Base-by-base conservation (phyloP, 2,329 filamentous ascomycete genomes). In the Lachnellula cervina region DNA sequence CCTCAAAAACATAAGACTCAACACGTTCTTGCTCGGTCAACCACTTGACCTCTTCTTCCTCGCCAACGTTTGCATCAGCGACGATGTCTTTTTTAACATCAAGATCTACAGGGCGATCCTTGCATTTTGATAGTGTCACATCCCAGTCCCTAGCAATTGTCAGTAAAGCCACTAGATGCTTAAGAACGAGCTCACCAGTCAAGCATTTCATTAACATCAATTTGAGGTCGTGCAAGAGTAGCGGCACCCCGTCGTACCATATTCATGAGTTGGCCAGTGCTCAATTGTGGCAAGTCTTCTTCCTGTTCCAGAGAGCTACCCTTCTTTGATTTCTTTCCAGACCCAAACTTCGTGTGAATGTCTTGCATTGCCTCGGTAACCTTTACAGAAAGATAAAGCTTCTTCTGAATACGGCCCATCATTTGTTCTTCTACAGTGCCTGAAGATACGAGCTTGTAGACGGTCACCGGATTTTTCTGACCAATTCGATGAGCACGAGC, bases 401-500 rank as follows among this genome's bases (percentile, higher is more conserved):
- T 86, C 72, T 85, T 85, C 6, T 67, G 64, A 44, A 70, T 70
- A 13, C 68, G 55, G 9, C 67, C 66, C 65, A 70, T 68, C 68
- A 99, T 97, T 68, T 93, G 91, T 73, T 99, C 94, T 69, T 99
- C 94, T 0, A 89, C 90, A 14, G 88, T 92, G 21, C 87, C 83
- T 56, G 91, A 87, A 2, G 91, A 96, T 75, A 96, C 89, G 0
- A 99, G 76, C 70, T 97, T 93, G 67, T 97, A 96, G 63, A 95
- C 95, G 1, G 97, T 80, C 0, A 97, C 94, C 64, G 95, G 96
- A 64, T 94, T 90, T 71, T 90, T 90, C 71, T 99, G 94, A 0
- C 94, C 94, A 60, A 99, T 97, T 28, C 94, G 87, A 71, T 99
- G 94, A 11, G 93, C 94, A 62, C 94, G 84, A 35, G 91, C 95